These are phyloP conservation scores for Scalesia atractyloides DNA, from an alignment of 129 eudicot species.

Conservation along the genomic window DNA sequence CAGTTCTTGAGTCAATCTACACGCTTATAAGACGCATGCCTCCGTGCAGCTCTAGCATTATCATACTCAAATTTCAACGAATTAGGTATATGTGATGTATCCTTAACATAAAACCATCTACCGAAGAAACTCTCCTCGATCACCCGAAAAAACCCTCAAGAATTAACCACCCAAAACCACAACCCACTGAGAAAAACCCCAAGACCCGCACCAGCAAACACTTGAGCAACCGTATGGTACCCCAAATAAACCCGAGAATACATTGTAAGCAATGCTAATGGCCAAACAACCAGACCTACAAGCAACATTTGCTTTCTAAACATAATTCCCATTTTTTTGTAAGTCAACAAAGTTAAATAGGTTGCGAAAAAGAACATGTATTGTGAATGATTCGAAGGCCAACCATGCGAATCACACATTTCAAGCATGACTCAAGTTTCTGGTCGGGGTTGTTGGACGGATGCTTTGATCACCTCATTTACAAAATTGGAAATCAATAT, in stretches of 20 bases:
- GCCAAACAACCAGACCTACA: conserved; percentile 53
- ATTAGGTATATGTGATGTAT: conserved; percentile 84
- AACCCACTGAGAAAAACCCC: conserved; percentile 58
- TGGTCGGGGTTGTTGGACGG: conserved; percentile 81
- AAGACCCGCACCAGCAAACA: conserved; percentile 76
- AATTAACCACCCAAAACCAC: conserved; percentile 86
- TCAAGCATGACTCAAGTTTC: conserved; percentile 69
- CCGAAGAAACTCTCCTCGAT: conserved; percentile 84
- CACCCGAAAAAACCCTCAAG: conserved; percentile 40
- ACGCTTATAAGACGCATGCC: conserved; percentile 63
- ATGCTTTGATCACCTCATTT: conserved; percentile 57
- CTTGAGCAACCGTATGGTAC: conserved; percentile 82
- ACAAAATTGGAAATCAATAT: conserved; percentile 59
- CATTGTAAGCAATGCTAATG: conserved; percentile 68
- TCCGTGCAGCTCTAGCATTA: conserved; percentile 75
- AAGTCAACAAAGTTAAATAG: conserved; percentile 58
- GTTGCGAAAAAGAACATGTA: conserved; percentile 88
- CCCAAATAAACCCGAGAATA: conserved; percentile 89
- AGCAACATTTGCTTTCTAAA: conserved; percentile 49
- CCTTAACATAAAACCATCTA: conserved; percentile 71
- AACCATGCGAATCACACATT: conserved; percentile 92
- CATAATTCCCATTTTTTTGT: conserved; percentile 42
- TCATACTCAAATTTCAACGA: conserved; percentile 88
- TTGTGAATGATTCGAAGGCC: conserved; percentile 92
- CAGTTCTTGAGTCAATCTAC: conserved; percentile 31